Conservation (phyloP, 176 grass and related monocot species). For the Eremochloa ophiuroides region DNA sequence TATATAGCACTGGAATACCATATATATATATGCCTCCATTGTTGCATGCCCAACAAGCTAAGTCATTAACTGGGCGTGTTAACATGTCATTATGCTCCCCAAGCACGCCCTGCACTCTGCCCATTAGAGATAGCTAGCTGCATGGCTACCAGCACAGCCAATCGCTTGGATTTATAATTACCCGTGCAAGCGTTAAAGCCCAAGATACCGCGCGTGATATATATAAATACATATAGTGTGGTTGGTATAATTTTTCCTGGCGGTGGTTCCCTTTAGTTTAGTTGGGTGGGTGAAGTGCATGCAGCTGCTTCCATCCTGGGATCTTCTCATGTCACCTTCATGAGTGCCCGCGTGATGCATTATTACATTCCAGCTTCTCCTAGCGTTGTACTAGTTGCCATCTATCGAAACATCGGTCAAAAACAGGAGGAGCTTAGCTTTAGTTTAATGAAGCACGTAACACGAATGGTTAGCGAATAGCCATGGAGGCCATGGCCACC, state of each 20-base stretch:
- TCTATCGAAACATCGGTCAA: not conserved
- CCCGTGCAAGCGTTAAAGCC: constrained; percentile 25
- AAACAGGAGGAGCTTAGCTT: constrained; percentile 18
- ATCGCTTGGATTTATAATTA: constrained; percentile 20
- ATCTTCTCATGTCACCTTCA: constrained; percentile 10
- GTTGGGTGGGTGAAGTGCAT: constrained; percentile 22
- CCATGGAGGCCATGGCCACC: not conserved
- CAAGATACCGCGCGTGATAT: not conserved
- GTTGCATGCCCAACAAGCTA: not conserved
- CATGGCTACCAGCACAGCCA: not conserved
- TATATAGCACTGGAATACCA: not conserved
- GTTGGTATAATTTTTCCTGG: not conserved
- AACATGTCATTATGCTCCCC: not conserved
- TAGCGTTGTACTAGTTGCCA: not conserved
- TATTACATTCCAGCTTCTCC: not conserved
- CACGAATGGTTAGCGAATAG: not conserved
- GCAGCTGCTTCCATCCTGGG: not conserved
- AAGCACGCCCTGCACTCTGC: not conserved
- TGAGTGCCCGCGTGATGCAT: not conserved
- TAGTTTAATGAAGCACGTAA: not conserved
- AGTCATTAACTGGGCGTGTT: not conserved
- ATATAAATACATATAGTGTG: not conserved
- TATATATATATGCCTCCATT: not conserved
- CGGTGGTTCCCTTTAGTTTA: not conserved
- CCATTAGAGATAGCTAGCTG: not conserved